Evolutionary conservation across 192 early-diverging fungal species (phyloP), one percentile per base, ranked within the genome.

Genomic region (Coemansia sp.): DNA sequence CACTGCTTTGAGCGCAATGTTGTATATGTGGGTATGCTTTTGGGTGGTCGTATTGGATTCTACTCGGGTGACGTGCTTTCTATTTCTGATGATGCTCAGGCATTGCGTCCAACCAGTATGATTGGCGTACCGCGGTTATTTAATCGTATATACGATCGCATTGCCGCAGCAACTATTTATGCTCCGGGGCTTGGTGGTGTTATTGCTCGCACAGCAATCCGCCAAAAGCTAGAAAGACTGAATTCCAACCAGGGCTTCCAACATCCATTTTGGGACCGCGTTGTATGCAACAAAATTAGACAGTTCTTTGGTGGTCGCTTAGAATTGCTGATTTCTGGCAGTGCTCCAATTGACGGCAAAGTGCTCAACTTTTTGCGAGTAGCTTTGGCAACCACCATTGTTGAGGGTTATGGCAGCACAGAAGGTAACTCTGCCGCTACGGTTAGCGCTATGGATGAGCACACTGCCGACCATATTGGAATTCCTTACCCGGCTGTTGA

Each of bases 141-240:
- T 72, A 97, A 95, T 82, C 86, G 91, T 61, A 89, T 98, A 54
- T 93, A 97, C 75, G 93, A 93, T 77, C 89, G 86, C 29, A 89
- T 98, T 29, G 70, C 70, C 9, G 75, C 84, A 0, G 56, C 79
- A 7, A 85, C 83, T 2, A 65, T 92, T 22, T 75, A 89, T 21
- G 88, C 88, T 0, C 85, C 89, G 0, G 88, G 89, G 10, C 58
- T 90, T 33, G 57, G 83, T 6, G 87, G 87, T 54, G 83, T 87
- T 46, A 85, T 92, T 42, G 76, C 88, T 10, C 86, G 87, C 51
- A 72, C 57, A 5, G 89, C 87, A 6, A 79, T 89, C 8, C 68
- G 74, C 21, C 70, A 85, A 54, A 92, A 92, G 74, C 55, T 90
- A 30, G 72, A 80, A 63, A 82, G 80, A 23, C 56, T 91, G 30